These are phyloP conservation scores for Eucalyptus curtisii DNA, from an alignment of 345 rosid genomes.

Conservation along the genomic window DNA sequence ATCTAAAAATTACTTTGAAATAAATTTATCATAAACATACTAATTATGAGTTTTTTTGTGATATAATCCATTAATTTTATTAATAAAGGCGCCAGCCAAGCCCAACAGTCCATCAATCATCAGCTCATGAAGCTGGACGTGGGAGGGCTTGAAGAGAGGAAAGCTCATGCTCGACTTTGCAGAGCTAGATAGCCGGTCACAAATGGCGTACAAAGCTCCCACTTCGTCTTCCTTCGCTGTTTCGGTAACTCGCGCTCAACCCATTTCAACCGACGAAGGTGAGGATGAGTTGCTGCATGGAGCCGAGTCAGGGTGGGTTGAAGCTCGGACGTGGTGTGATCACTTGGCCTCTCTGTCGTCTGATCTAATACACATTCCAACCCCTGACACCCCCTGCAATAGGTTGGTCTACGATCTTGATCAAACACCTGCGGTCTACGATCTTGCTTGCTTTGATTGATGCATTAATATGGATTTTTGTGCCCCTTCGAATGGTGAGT, in stretches of 20 bases:
- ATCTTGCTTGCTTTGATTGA: neutral
- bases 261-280: constrained; percentile 9
- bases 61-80: too few species aligned
- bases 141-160: neutral
- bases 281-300: constrained; percentile 32
- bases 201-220: neutral
- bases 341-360: constrained; percentile 55
- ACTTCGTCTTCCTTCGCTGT: neutral
- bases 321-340: constrained; percentile 65
- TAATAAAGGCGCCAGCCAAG: too few species aligned
- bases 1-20: too few species aligned
- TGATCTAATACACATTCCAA: constrained; percentile 52
- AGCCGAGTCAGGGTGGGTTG: constrained; percentile 87
- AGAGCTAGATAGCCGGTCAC: neutral
- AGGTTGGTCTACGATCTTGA: too few species aligned
- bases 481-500: neutral
- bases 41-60: too few species aligned
- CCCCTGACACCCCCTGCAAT: constrained; percentile 57
- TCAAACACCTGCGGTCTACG: too few species aligned
- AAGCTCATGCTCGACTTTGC: neutral
- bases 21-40: too few species aligned
- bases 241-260: neutral
- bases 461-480: neutral
- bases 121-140: neutral
- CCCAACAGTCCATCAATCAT: too few species aligned